Evolutionary conservation across 2,329 filamentous ascomycete species (phyloP), one percentile per base, ranked within the genome.

Genomic region (Stenocarpella maydis): DNA sequence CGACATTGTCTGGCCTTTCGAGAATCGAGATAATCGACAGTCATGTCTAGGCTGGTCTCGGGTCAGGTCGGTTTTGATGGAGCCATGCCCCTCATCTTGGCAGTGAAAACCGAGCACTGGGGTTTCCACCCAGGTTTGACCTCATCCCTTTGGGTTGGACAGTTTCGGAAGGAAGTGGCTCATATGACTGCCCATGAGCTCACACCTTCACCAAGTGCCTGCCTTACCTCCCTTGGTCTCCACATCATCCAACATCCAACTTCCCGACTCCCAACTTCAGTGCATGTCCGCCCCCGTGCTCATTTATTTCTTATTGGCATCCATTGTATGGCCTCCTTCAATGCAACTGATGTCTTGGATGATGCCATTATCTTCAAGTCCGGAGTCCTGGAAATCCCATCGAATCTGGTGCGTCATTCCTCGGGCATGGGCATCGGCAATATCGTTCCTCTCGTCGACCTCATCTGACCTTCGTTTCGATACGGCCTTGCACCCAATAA

Each of bases 221-320:
- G 6, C 34, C 31, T 31, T 31, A 8, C 4, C 21, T 64, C 4
- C n/a, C 34, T n/a, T n/a, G n/a, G n/a, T n/a, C n/a, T n/a, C n/a
- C n/a, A n/a, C n/a, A n/a, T 19, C 31, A 24, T 19, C 21, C 50
- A 8, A 28, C 12, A 21, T 24, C 21, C 55, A 8, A 50, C 53
- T 24, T 70, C 34, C 49, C 24, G 55, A 50, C 53, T 24, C 68
- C 34, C 49, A 26, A 50, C 19, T 49, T 64, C 15, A 31, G 21
- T 24, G 31, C 64, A 19, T 58, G 34, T 7, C 10, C 15, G 14
- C 52, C 21, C 41, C 21, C 28, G 21, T 12, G 43, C 2, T 39
- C 14, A 15, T 50, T 15, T n/a, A 4, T 37, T 12, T 10, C 7
- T 7, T 12, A 34, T 24, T 49, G n/a, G 24, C 2, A 41, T 63